Evolutionary conservation across 1,284 basidiomycete genomes (phyloP).

Genomic region (Veloboletus limbatus): DNA sequence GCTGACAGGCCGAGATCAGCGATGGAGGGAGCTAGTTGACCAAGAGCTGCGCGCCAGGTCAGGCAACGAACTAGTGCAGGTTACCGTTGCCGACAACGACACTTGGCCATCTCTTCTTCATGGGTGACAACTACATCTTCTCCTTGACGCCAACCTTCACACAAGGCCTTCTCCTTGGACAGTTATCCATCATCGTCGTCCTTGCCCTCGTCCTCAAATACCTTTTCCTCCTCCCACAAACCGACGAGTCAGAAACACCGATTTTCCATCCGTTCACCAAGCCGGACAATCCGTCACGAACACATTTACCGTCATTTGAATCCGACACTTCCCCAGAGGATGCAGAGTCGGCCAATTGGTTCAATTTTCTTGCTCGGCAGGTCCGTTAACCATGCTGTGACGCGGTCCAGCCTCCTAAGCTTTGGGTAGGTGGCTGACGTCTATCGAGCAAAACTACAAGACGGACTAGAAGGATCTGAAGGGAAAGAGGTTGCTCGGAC

Average conservation of each 20-base stretch:
- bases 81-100: background rate
- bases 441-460: slow-evolving; percentile 68
- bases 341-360: slow-evolving; percentile 71
- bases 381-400: slow-evolving; percentile 37
- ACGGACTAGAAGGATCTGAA: slow-evolving; percentile 56
- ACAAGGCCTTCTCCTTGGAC: slow-evolving; percentile 77
- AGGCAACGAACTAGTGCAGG: slow-evolving; percentile 52
- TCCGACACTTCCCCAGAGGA: slow-evolving; percentile 22
- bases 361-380: slow-evolving; percentile 68
- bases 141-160: slow-evolving; percentile 80
- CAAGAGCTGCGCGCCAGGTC: slow-evolving; percentile 78
- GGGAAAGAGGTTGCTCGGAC: slow-evolving; percentile 71
- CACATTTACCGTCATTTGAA: slow-evolving; percentile 32
- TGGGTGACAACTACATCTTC: slow-evolving; percentile 64
- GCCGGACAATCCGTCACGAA: slow-evolving; percentile 39
- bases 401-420: slow-evolving; percentile 4
- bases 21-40: slow-evolving; percentile 70
- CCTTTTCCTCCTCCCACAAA: slow-evolving; percentile 72
- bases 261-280: slow-evolving; percentile 58
- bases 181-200: slow-evolving; percentile 71
- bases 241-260: slow-evolving; percentile 50
- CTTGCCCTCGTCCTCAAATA: slow-evolving; percentile 74
- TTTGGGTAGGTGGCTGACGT: slow-evolving; percentile 57
- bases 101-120: slow-evolving; percentile 25
- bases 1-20: slow-evolving; percentile 36